These are phyloP conservation scores for Neoarthrinium moseri DNA, from an alignment of 2,329 filamentous ascomycete species.

Conservation along the genomic window DNA sequence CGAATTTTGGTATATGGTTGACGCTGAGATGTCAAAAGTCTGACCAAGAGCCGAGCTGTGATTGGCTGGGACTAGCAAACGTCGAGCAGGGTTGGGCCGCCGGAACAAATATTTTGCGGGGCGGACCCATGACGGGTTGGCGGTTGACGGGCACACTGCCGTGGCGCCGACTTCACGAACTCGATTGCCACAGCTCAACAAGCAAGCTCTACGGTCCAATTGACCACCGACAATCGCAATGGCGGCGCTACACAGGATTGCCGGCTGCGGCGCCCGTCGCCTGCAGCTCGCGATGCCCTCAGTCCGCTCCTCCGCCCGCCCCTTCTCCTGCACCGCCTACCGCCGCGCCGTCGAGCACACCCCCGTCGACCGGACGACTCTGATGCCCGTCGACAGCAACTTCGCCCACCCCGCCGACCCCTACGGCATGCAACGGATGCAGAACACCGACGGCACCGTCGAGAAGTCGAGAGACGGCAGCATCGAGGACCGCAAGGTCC, in stretches of 20 bases:
- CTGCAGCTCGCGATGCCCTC: constrained; percentile 38
- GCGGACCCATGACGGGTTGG: constrained; percentile 9
- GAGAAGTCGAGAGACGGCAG: constrained; percentile 48
- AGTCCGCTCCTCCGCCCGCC: constrained; percentile 36
- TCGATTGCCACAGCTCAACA: constrained; percentile 9
- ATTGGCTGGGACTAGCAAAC: background rate
- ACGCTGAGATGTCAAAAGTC: too few species aligned
- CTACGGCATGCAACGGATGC: constrained; percentile 44
- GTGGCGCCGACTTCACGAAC: constrained; percentile 8
- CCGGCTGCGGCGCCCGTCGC: constrained; percentile 68
- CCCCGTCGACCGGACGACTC: constrained; percentile 54
- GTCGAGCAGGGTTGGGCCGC: background rate
- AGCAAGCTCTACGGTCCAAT: constrained; percentile 18
- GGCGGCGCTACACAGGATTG: constrained; percentile 72
- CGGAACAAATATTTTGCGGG: constrained; percentile 8
- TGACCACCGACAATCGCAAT: constrained; percentile 43
- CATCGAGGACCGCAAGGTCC: constrained; percentile 73
- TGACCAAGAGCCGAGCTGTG: background rate
- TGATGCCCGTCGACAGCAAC: constrained; percentile 64
- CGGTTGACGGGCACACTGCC: constrained; percentile 8
- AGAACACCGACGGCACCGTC: constrained; percentile 38
- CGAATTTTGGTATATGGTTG: too few species aligned
- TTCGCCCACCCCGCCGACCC: constrained; percentile 54
- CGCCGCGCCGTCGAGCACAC: constrained; percentile 62
- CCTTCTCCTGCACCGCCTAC: constrained; percentile 64